phyloP scores from a whole-genome alignment of 2,329 filamentous ascomycete species.

The Neurospora sp. region DNA sequence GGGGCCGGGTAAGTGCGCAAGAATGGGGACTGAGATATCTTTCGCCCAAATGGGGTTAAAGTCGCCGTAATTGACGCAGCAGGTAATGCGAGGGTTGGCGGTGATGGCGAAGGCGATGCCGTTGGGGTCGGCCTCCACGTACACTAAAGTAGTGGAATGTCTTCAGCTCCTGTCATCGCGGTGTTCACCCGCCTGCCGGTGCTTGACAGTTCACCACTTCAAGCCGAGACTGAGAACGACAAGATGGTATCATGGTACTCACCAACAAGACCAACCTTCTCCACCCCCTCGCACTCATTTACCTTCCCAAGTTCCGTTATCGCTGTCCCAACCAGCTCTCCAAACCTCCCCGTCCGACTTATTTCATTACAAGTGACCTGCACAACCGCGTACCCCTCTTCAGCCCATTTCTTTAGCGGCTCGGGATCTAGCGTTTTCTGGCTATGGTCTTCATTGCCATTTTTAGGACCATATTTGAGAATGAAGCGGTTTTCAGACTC shows the following conservation, averaged over 20 bases:
- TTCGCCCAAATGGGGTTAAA: background rate
- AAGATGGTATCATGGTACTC: constrained; percentile 4
- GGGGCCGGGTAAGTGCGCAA: constrained; percentile 13
- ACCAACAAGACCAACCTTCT: constrained; percentile 30
- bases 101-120: background rate
- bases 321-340: background rate
- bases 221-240: background rate
- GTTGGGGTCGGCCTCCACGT: background rate
- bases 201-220: background rate
- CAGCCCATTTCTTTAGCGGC: constrained; percentile 57
- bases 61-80: constrained; percentile 12
- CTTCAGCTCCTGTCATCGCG: background rate
- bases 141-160: background rate
- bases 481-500: background rate
- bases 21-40: constrained; percentile 6
- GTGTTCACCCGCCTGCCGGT: constrained; percentile 1
- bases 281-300: constrained; percentile 25
- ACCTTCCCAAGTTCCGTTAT: constrained; percentile 13
- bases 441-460: background rate
- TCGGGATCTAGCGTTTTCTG: constrained; percentile 33
- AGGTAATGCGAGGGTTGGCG: constrained; percentile 6
- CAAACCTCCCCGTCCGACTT: no score
- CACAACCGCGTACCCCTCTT: constrained; percentile 56
- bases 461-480: no score
- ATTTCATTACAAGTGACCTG: no score